Conservation (phyloP, 306 rosid genomes). For the Quercus agrifolia region DNA sequence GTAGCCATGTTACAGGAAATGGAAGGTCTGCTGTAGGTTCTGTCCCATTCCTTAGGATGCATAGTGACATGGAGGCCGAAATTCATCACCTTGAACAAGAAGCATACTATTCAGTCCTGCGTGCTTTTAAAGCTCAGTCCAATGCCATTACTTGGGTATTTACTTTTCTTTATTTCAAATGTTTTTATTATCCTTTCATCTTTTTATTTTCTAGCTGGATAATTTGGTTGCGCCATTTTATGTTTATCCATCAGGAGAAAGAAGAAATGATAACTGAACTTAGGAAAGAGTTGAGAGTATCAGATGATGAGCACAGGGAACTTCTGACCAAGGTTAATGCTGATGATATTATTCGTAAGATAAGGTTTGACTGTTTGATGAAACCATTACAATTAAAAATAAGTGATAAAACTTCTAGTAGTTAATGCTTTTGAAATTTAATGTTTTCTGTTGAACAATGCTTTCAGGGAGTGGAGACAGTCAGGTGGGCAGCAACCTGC, state of each 20-base stretch:
- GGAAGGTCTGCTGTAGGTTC: constrained; percentile 58
- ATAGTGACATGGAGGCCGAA: constrained; percentile 78
- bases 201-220: constrained; percentile 5
- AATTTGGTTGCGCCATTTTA: constrained; percentile 11
- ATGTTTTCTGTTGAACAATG: constrained; percentile 19
- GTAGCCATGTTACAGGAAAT: constrained; percentile 36
- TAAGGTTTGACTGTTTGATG: constrained; percentile 50
- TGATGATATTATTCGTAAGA: constrained; percentile 73
- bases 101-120: constrained; percentile 88
- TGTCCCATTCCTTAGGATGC: constrained; percentile 41
- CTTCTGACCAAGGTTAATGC: constrained; percentile 80
- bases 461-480: constrained; percentile 87
- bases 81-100: constrained; percentile 94
- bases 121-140: constrained; percentile 97
- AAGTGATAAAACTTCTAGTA: not conserved
- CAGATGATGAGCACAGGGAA: constrained; percentile 93
- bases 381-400: not conserved
- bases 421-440: constrained; percentile 9
- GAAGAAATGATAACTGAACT: constrained; percentile 97
- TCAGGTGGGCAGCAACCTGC: constrained; percentile 68
- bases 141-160: constrained; percentile 94
- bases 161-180: constrained; percentile 11
- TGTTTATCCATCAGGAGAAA: constrained; percentile 65
- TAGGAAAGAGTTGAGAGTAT: constrained; percentile 96
- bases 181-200: not conserved